A percentile compares a stretch with the other conserved stretches of the same genome.
Evolutionary conservation across 1,284 basidiomycete species (phyloP).

Genomic region (Leccinum angustisporum): DNA sequence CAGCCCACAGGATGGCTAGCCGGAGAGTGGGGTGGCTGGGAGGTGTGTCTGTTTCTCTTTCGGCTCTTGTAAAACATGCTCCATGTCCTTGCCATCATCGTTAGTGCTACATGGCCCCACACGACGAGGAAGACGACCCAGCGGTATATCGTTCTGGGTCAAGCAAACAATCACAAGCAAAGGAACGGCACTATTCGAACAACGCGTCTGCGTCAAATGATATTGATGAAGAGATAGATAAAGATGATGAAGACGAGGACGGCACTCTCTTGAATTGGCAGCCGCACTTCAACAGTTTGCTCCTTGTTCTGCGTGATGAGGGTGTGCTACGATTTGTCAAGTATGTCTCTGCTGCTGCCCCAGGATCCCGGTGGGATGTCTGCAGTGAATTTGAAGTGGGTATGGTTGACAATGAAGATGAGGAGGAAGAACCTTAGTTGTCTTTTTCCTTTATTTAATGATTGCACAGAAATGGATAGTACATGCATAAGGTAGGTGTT

Average conservation of each 20-base stretch:
- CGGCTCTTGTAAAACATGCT: neutral
- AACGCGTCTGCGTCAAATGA: constrained; percentile 16
- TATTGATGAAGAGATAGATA: constrained; percentile 28
- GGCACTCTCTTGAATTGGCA: constrained; percentile 87
- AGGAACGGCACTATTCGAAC: constrained; percentile 15
- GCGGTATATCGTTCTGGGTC: constrained; percentile 84
- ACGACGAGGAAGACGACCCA: constrained; percentile 91
- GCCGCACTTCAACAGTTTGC: constrained; percentile 87
- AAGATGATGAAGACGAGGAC: constrained; percentile 57
- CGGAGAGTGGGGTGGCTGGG: constrained; percentile 92
- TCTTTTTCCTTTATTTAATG: no score
- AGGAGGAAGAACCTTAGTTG: constrained; percentile 12
- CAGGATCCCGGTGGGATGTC: constrained; percentile 88
- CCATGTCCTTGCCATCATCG: constrained; percentile 3
- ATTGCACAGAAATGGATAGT: no score
- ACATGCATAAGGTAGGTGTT: no score
- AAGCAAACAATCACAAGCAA: constrained; percentile 35
- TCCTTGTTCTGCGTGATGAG: constrained; percentile 90
- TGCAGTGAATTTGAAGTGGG: constrained; percentile 88
- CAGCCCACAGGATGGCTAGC: constrained; percentile 63
- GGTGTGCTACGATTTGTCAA: constrained; percentile 94
- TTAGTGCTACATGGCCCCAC: constrained; percentile 91
- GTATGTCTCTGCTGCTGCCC: constrained; percentile 85
- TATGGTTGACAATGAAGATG: constrained; percentile 48
- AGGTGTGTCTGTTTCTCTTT: constrained; percentile 47